Evolutionary conservation across 148 eudicot genomes (phyloP), one percentile per base, ranked within the genome.

Genomic region (Fagopyrum esculentum): DNA sequence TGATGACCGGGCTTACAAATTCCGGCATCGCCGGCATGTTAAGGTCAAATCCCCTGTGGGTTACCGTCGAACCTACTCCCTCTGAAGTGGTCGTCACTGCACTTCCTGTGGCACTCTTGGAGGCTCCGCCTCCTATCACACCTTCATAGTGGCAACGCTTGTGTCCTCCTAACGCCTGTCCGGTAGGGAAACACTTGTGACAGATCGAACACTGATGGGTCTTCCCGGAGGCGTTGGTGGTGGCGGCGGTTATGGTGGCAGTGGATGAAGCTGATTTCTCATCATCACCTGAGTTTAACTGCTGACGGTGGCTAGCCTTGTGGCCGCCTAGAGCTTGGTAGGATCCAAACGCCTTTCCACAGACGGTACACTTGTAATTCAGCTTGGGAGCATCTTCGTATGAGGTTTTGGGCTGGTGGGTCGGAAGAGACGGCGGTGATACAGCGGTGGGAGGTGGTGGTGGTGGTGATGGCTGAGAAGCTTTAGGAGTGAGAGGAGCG

Each of bases 281-380:
- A 22, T 74, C 83, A 13, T 51, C 86, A 16, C 8, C 48, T 45
- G 40, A 12, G 46, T 40, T 15, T 46, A 45, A 81, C 50, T 84
- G 87, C 16, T 17, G 51, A 16, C 96, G 81, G 82, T 92, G 97
- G 73, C 97, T 92, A 30, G 97, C 95, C 81, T 92, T 92, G 85
- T 92, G 97, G 0, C 97, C 97, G 16, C 97, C 97, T 12, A 92
- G 82, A 0, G 97, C 97, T 48, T 92, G 97, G 86, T 92, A 92
- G 1, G 97, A 92, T 2, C 86, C 87, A 16, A 90, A 92, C 1
- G 84, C 79, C 82, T 90, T 90, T 66, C 82, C 80, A 80, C 97
- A 92, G 1, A 92, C 95, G 8, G 84, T 75, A 35, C 97, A 92
- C 79, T 81, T 86, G 84, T 90, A 80, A 4, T 30, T 16, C 4